Base-by-base conservation (phyloP, 805 yeast species). In the Hanseniaspora hatyaiensis region DNA sequence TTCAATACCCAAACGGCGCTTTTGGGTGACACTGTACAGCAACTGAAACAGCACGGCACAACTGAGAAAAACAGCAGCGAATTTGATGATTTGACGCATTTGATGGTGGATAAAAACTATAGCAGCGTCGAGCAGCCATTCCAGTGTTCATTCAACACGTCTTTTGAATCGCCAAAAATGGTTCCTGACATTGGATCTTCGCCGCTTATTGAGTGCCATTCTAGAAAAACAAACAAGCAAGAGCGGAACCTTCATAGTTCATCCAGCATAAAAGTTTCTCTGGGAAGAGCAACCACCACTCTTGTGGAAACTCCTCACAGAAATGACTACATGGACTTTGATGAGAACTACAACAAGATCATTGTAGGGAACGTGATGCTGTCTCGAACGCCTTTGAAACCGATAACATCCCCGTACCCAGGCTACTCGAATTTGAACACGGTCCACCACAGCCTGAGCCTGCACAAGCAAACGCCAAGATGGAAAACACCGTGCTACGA, bases 401-500 rank as follows among this genome's bases (percentile, higher is more conserved):
- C 49, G 18, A 29, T 16, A n/a, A 22, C 40, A 6, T 45, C 49
- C 3, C 49, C 49, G 12, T 45, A 37, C 13, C 36, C 16, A 19
- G 18, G 19, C 15, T 29, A 34, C 28, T 37, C 40, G 3, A 19
- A n/a, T 12, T 8, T 34, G 20, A 42, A 42, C 9, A 42, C 26
- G 12, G n/a, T 15, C 8, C 22, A 34, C 24, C 16, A 34, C 6
- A 44, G 22, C 12, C 11, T 32, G 11, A 23, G 20, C 11, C 8
- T 37, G 5, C 48, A 42, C 12, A 45, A 18, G 32, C 30, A 36
- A 15, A 48, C 51, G 6, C 51, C 51, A 22, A 48, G 47, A 26
- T 48, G 51, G 51, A 48, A 48, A 28, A 48, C 51, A 9, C 51
- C 51, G 8, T 34, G 28, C 12, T 41, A 32, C 31, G 51, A 48